Base-by-base conservation (phyloP, 352 stramenopile species). In the Peronospora destructor region DNA sequence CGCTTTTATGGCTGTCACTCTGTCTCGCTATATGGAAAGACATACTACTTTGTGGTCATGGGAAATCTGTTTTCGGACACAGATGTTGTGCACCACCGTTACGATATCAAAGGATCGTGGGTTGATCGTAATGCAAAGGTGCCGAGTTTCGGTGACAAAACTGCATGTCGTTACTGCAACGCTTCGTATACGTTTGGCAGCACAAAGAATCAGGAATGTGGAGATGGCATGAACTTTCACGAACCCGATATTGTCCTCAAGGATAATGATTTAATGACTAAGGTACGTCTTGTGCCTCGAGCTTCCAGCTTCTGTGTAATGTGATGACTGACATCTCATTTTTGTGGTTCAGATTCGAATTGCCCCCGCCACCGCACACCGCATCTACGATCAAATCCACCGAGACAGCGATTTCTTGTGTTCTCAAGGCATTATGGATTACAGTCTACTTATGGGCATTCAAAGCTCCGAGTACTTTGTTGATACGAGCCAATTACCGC, bases 1-100 rank as follows among this genome's bases (percentile, higher is more conserved):
- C 85, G 85, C 1, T 96, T 95, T 53, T 94, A 93, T 49, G 87
- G 87, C 6, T 95, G 83, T 53, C 87, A 96, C 58, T 74, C 76
- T 1, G 80, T 96, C 14, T 78, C 70, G 10, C 52, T 96, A 62
- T 96, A 96, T 54, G 85, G 86, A 23, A 91, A 94, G 38, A 91
- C 86, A 67, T 95, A 94, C 67, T 92, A 90, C 62, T 96, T 96
- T 50, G 84, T 96, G 14, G 87, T 96, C 23, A 96, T 96, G 87
- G 82, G 70, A 11, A 96, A 96, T 41, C 45, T 96, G 38, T 95
- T 96, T 58, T 67, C 75, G 2, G 82, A 92, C 32, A 93, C 77
- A 6, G 79, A 90, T 45, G 78, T 81, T 45, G 78, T 96, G 10
- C 84, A 96, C 54, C 81, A 91, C 53, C 77, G 81, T 3, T 97